A percentile compares a stretch with the other conserved stretches of the same genome.
phyloP scores from a whole-genome alignment of 805 yeast species.

The Ogataea haglerorum region DNA sequence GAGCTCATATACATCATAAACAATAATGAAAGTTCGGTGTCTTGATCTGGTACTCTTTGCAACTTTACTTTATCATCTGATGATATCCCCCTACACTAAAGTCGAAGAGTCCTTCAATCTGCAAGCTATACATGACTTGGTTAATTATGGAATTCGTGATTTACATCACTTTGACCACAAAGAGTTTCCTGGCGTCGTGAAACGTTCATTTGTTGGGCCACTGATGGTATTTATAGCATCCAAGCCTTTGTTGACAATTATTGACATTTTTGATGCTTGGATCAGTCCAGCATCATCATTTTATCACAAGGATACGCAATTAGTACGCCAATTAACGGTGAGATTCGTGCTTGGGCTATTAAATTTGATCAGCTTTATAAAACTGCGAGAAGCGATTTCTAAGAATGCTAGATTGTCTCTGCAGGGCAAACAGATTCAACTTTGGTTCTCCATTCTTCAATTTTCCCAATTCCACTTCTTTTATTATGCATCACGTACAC shows the following conservation, averaged over 20 bases:
- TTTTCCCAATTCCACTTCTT: constrained; percentile 74
- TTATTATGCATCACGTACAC: constrained; percentile 76
- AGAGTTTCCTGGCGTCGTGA: constrained; percentile 84
- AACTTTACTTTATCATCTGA: constrained; percentile 46
- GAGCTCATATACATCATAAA: too few relatives aligned
- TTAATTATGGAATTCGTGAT: constrained; percentile 55
- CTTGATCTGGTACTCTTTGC: constrained; percentile 27
- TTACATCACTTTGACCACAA: constrained; percentile 63
- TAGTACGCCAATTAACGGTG: constrained; percentile 49
- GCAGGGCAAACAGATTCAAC: constrained; percentile 32
- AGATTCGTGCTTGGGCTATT: constrained; percentile 61
- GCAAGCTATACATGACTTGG: constrained; percentile 83
- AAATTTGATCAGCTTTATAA: constrained; percentile 33
- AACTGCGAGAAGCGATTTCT: too few relatives aligned
- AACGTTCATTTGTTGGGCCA: constrained; percentile 79
- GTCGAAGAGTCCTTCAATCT: constrained; percentile 92
- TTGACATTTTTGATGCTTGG: not conserved
- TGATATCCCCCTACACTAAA: constrained; percentile 76
- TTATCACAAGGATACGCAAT: constrained; percentile 33
- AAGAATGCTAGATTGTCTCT: constrained; percentile 25
- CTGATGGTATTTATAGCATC: constrained; percentile 46
- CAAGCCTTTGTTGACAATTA: constrained; percentile 32
- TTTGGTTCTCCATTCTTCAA: constrained; percentile 59
- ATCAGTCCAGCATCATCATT: constrained; percentile 4
- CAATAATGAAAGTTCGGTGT: too few relatives aligned